Evolutionary conservation across 169 alveolate species (phyloP), one percentile per base, ranked within the genome.

Genomic region (Plasmodium reichenowi): DNA sequence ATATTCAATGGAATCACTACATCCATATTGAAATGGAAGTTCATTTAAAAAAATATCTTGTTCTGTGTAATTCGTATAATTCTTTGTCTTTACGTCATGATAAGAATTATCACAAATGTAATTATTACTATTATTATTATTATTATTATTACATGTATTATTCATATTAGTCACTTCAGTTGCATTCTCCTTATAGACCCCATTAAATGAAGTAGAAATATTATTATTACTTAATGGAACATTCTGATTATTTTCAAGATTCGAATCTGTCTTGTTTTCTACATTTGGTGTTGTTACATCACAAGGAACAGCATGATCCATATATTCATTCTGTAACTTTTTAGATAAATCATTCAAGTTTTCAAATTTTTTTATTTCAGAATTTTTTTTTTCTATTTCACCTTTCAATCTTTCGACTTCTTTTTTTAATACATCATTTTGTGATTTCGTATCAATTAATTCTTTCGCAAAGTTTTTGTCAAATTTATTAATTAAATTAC

Each of bases 391-490:
- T 4, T 86, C 92, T 15, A 86, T 59, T 74, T 86, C 88, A 32
- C 43, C 63, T 86, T 86, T 86, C 43, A 86, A 67, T 66, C 47
- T 48, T 67, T 86, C 92, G 1, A 86, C 92, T 72, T 86, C 92
- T 56, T 86, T 86, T 73, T 86, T 86, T 52, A 86, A 38, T 20
- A 86, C 43, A 72, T 86, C 92, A 54, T 86, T 86, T 64, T 86
- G 73, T 12, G 92, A 58, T 15, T 72, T 86, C 0, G 88, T 86
- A 58, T 86, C 92, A 26, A 86, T 86, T 52, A 86, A 58, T 60
- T 86, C 92, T 86, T 86, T 86, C 1, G 92, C 92, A 71, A 70
- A 86, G 45, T 86, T 70, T 86, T 72, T 86, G 29, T 86, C 88
- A 72, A 71, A 86, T 24, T 86, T 86, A 13, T 86, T 86, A 13